Percentiles rank a stretch among this genome's conserved stretches.
These are phyloP conservation scores for Cymbidium sinense DNA, from an alignment of 106 monocot species.

Conservation along the genomic window DNA sequence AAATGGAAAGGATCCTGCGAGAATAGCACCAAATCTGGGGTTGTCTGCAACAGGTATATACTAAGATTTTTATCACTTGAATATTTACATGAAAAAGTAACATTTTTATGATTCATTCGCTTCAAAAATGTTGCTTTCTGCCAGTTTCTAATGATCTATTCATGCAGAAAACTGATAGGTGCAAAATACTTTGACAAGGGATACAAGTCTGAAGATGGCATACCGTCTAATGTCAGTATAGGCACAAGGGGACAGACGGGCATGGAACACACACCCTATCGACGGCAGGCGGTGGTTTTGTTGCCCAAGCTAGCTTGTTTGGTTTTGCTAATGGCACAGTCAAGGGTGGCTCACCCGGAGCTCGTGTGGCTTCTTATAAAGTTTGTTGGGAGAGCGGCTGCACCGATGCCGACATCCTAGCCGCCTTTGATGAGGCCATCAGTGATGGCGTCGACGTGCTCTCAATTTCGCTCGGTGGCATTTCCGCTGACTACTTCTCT, in stretches of 20 bases:
- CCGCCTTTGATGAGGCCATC: constrained; percentile 40
- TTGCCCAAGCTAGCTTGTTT: constrained; percentile 29
- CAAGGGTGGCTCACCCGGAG: constrained; percentile 45
- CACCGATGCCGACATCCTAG: constrained; percentile 27
- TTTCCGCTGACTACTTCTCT: background rate
- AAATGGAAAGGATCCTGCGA: constrained; percentile 27
- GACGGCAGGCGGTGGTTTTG: constrained; percentile 41
- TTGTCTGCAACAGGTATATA: constrained; percentile 29
- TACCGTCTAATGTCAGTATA: background rate
- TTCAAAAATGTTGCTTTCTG: background rate
- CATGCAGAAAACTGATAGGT: constrained; percentile 29
- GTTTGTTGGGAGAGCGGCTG: constrained; percentile 31
- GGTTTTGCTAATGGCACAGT: constrained; percentile 54
- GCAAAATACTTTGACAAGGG: constrained; percentile 31
- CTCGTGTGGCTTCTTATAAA: constrained; percentile 40
- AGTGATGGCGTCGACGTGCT: constrained; percentile 56
- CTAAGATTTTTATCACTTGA: background rate
- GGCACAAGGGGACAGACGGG: constrained; percentile 31
- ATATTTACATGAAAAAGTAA: too few species aligned
- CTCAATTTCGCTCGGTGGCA: constrained; percentile 37
- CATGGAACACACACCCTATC: constrained; percentile 80
- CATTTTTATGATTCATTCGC: too few species aligned
- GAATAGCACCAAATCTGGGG: constrained; percentile 12
- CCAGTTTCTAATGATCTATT: background rate
- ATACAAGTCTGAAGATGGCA: background rate